Percentiles rank a stretch among this genome's conserved stretches.
phyloP scores from a whole-genome alignment of 1,284 basidiomycete genomes.

The Ceratobasidium sp. region DNA sequence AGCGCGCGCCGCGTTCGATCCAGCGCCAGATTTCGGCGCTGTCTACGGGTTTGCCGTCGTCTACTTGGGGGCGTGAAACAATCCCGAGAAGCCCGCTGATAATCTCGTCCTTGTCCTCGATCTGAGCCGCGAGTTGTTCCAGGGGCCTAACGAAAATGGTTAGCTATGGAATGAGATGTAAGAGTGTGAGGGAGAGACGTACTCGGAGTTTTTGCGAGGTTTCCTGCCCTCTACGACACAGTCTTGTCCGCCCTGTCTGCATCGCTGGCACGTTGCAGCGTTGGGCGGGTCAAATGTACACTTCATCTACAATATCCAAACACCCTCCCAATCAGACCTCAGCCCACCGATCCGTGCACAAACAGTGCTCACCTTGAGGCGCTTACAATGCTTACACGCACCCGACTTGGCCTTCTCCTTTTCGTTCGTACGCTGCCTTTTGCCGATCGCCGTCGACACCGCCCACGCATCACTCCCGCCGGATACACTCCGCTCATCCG shows the following conservation, averaged over 20 bases:
- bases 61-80: background rate
- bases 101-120: constrained; percentile 37
- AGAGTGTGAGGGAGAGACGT: background rate
- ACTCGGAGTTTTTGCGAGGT: constrained; percentile 56
- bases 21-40: constrained; percentile 28
- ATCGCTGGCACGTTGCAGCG: constrained; percentile 64
- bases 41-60: constrained; percentile 6
- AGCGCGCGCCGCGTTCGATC: constrained; percentile 30
- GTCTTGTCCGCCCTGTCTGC: constrained; percentile 58
- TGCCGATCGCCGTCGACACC: background rate
- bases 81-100: constrained; percentile 23
- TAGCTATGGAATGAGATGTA: background rate
- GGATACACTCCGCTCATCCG: background rate
- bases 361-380: constrained; percentile 71
- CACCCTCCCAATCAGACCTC: background rate
- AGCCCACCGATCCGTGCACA: background rate
- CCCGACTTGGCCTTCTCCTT: constrained; percentile 63
- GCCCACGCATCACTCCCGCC: constrained; percentile 11
- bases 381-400: constrained; percentile 83
- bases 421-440: constrained; percentile 16
- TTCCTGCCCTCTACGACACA: constrained; percentile 84
- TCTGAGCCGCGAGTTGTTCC: constrained; percentile 27
- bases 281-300: constrained; percentile 76
- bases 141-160: background rate
- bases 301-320: constrained; percentile 68